A percentile compares a stretch with the other conserved stretches of the same genome.
Evolutionary conservation across 2,329 filamentous ascomycete species (phyloP).

Genomic region (Fusarium nodosum): DNA sequence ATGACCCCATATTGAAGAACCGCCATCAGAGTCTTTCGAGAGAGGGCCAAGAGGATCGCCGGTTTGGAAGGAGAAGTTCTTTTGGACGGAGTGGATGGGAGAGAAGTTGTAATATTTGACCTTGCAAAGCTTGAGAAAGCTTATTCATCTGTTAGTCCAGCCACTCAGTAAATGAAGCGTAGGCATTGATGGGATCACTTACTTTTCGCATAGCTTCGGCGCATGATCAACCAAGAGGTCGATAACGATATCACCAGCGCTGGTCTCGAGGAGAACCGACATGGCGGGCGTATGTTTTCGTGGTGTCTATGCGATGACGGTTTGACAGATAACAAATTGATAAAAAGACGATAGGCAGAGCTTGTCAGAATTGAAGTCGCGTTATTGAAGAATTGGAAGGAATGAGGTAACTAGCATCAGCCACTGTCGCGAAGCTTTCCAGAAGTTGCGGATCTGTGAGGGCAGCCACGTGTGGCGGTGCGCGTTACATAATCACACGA

Average conservation of each 20-base stretch:
- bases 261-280: slow-evolving; percentile 96
- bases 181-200: slow-evolving; percentile 59
- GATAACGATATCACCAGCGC: slow-evolving; percentile 92
- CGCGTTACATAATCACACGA: slow-evolving; percentile 15
- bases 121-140: slow-evolving; percentile 98
- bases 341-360: not conserved
- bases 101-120: slow-evolving; percentile 99
- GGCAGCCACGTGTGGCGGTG: slow-evolving; percentile 31
- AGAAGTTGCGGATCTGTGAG: not conserved
- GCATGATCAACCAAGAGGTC: slow-evolving; percentile 91
- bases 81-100: slow-evolving; percentile 91
- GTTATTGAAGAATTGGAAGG: slow-evolving; percentile 18
- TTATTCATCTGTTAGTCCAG: slow-evolving; percentile 63
- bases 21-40: slow-evolving; percentile 88
- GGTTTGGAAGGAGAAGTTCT: slow-evolving; percentile 95
- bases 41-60: slow-evolving; percentile 93
- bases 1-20: slow-evolving; percentile 91
- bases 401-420: slow-evolving; percentile 26
- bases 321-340: not conserved
- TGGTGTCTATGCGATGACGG: slow-evolving; percentile 1
- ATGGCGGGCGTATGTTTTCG: slow-evolving; percentile 61
- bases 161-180: slow-evolving; percentile 27
- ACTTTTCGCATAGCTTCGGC: slow-evolving; percentile 96
- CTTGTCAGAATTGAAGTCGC: slow-evolving; percentile 4
- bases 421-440: slow-evolving; percentile 38